phyloP scores from a whole-genome alignment of 2,329 filamentous ascomycete species.

The Penicillium sp. region DNA sequence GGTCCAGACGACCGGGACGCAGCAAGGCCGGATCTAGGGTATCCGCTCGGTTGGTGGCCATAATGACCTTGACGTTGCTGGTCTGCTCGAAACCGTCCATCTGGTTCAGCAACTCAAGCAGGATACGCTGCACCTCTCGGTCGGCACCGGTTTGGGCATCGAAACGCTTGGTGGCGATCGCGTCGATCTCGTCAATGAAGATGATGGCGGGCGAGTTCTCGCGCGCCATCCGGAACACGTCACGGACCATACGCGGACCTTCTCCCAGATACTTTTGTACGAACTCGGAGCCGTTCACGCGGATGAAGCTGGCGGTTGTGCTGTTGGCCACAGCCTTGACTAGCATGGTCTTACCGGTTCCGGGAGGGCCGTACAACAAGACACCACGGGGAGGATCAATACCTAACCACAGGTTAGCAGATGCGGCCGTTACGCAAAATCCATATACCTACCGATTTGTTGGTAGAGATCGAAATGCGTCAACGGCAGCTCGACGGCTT shows the following conservation, averaged over 20 bases:
- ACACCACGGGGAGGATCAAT: slow-evolving; percentile 97
- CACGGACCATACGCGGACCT: slow-evolving; percentile 95
- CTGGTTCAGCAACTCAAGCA: slow-evolving; percentile 95
- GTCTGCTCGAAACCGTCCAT: slow-evolving; percentile 99
- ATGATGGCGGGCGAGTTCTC: slow-evolving; percentile 98
- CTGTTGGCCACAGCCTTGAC: slow-evolving; percentile 98
- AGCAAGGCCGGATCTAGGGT: slow-evolving; percentile 92
- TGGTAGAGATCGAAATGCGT: slow-evolving; percentile 98
- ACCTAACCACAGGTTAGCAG: slow-evolving; percentile 36
- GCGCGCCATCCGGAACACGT: slow-evolving; percentile 97
- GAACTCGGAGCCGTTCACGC: slow-evolving; percentile 96
- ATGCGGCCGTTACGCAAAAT: background rate
- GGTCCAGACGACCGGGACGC: slow-evolving; percentile 87
- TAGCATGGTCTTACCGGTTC: slow-evolving; percentile 94
- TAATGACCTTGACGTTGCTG: slow-evolving; percentile 99
- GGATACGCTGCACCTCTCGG: slow-evolving; percentile 95
- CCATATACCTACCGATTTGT: slow-evolving; percentile 66
- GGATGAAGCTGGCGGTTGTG: slow-evolving; percentile 96
- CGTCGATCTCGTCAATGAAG: slow-evolving; percentile 99
- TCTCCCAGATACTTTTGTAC: slow-evolving; percentile 98
- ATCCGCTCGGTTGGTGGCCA: slow-evolving; percentile 98
- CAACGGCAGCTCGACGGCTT: slow-evolving; percentile 92
- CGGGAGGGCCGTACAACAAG: slow-evolving; percentile 89
- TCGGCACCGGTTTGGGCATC: slow-evolving; percentile 97
- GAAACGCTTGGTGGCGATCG: slow-evolving; percentile 98